These are phyloP conservation scores for Paramecium sonneborni DNA, from an alignment of 73 alveolate species.

Conservation along the genomic window DNA sequence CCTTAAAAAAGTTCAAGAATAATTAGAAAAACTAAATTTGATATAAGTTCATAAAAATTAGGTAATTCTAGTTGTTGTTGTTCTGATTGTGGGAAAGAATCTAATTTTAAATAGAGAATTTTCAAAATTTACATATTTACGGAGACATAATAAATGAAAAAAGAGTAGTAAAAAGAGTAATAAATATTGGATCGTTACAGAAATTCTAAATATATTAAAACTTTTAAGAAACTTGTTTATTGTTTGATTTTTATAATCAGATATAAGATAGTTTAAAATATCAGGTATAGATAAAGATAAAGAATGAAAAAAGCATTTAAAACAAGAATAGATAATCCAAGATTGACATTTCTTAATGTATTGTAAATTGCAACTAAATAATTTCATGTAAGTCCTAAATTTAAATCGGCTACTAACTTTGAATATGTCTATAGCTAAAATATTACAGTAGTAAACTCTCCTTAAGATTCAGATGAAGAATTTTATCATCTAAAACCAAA, in stretches of 20 bases:
- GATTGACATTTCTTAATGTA: background rate
- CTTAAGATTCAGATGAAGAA: constrained; percentile 37
- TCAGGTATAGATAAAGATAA: background rate
- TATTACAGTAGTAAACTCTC: background rate
- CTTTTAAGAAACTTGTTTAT: background rate
- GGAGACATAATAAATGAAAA: background rate
- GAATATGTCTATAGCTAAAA: background rate
- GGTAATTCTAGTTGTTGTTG: background rate
- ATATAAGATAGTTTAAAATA: background rate
- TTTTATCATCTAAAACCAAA: constrained; percentile 34
- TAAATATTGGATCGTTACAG: background rate
- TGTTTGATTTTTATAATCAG: background rate
- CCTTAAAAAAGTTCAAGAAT: background rate
- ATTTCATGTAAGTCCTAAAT: background rate
- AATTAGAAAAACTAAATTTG: background rate
- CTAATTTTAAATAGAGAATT: background rate
- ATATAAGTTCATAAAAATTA: background rate
- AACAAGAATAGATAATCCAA: background rate
- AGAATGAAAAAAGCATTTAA: constrained; percentile 31
- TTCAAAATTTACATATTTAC: background rate
- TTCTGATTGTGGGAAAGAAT: background rate
- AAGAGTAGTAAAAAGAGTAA: background rate
- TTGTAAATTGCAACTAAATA: background rate
- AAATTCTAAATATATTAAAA: background rate
- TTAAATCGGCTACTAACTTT: background rate